Conservation (phyloP, 208 protist genomes). For the Acanthamoeba royreba region DNA sequence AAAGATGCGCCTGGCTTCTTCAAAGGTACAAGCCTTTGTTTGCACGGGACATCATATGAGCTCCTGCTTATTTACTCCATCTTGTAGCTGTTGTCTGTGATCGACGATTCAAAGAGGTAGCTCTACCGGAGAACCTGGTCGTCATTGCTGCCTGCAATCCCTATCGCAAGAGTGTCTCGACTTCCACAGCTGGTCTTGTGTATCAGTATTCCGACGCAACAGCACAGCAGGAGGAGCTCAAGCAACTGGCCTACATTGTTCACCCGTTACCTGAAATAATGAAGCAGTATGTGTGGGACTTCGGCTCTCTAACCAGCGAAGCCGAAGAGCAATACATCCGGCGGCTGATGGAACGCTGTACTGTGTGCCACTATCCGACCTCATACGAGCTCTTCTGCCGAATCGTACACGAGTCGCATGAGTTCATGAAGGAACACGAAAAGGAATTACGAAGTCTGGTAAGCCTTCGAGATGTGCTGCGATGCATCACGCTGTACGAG, state of each 20-base stretch:
- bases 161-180: not conserved
- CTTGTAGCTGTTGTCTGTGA: not conserved
- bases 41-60: not conserved
- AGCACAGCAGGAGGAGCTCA: not conserved
- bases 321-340: conserved; percentile 12
- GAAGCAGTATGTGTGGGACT: conserved; percentile 48
- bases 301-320: not conserved
- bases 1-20: not conserved
- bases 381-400: not conserved
- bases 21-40: not conserved
- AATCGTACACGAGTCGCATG: not conserved
- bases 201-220: not conserved
- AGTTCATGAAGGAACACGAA: conserved; percentile 17
- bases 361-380: not conserved
- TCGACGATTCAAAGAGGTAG: not conserved
- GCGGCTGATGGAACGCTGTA: not conserved
- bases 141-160: conserved; percentile 40
- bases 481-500: not conserved
- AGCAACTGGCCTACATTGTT: conserved; percentile 28
- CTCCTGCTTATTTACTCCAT: not conserved
- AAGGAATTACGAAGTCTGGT: not conserved
- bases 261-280: conserved; percentile 34
- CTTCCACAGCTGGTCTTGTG: not conserved
- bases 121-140: conserved; percentile 20
- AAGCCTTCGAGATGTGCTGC: not conserved